These are phyloP conservation scores for Teratosphaeria gauchensis DNA, from an alignment of 2,329 filamentous ascomycete species.

Conservation along the genomic window DNA sequence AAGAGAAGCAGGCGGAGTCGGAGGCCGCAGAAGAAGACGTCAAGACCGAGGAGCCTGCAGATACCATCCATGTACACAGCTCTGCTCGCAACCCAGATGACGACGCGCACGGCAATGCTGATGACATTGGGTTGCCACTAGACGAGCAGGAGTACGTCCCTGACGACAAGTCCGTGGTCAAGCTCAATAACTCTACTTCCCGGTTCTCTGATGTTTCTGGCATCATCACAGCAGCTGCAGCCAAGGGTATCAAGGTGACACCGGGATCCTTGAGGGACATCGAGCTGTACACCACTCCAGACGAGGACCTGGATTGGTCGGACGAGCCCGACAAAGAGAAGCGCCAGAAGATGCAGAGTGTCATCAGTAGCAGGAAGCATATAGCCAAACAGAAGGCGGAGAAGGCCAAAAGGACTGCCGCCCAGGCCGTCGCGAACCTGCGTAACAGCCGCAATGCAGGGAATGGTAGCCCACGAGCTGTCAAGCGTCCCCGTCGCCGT, in stretches of 20 bases:
- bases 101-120: neutral
- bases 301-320: constrained; percentile 4
- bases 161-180: neutral
- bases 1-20: neutral
- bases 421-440: neutral
- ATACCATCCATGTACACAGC: neutral
- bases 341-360: constrained; percentile 1
- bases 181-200: neutral
- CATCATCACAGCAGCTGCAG: neutral
- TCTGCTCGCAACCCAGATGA: neutral
- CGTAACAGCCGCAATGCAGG: neutral
- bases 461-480: neutral
- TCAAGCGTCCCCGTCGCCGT: neutral
- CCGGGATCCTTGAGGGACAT: neutral
- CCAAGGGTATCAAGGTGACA: neutral
- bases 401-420: neutral
- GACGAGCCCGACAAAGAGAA: neutral
- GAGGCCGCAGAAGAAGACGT: neutral
- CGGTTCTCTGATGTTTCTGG: neutral
- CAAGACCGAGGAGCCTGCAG: neutral
- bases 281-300: constrained; percentile 1
- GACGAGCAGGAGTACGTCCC: neutral
- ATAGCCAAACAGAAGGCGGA: neutral
- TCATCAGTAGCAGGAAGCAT: constrained; percentile 1
- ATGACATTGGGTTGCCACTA: neutral